Base-by-base conservation (phyloP, 2,329 filamentous ascomycete genomes). In the Drechslera avenae region DNA sequence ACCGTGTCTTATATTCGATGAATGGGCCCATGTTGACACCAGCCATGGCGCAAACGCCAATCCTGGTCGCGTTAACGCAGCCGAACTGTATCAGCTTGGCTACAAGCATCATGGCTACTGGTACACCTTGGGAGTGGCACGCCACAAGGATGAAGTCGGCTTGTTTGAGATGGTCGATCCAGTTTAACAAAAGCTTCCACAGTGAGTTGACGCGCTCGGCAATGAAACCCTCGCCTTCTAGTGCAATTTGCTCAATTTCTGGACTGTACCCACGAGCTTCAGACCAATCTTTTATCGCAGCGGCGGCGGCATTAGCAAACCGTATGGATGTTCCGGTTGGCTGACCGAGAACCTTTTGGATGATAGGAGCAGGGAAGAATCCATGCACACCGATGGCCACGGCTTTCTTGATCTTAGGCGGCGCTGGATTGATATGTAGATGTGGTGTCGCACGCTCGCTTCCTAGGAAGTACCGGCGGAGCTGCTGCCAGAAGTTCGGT, bases 11-110 rank as follows among this genome's bases (percentile, higher is more conserved):
- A 76, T 95, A 96, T 67, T 96, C 91, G 0, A 89, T 83, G 64
- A 97, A 99, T 0, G 94, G 94, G 0, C 94, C 94, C 40, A 97
- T 81, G 26, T 93, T 96, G 6, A 99, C 91, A 12, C 94, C 94
- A 3, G 94, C 93, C 86, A 88, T 87, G 62, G 80, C 92, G 67
- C 94, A 97, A 9, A 99, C 83, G 2, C 93, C 92, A 37, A 99
- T 87, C 44, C 86, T 86, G 1, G 62, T 54, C 12, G 83, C 83
- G 12, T 85, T 86, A 23, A 97, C 83, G 59, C 94, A 90, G 2
- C 92, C 92, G 52, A 97, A 86, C 45, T 94, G 88, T 46, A 99
- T 92, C 34, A 99, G 80, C 73, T 96, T 97, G 4, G 92, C 91
- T 4, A 97, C 81, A 3, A 99, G 80, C 86, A 97, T 97, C 52